phyloP scores from a whole-genome alignment of 257 asterid species.

The Fraxinus cuspidata region DNA sequence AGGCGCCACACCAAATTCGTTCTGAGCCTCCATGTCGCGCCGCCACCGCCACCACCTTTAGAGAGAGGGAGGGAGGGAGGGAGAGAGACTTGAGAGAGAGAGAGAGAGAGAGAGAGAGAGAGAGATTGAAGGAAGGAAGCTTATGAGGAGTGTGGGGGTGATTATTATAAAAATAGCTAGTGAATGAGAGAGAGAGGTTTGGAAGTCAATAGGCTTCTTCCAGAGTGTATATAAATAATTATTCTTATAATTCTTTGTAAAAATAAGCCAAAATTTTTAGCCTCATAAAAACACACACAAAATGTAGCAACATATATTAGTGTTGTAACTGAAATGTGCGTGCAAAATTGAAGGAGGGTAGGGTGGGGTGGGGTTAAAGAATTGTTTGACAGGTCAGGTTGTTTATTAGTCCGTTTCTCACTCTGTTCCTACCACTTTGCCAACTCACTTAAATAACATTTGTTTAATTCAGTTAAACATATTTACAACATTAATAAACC shows the following conservation, averaged over 20 bases:
- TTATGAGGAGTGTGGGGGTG: conserved; percentile 37
- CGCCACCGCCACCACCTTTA: conserved; percentile 16
- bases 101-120: conserved; percentile 33
- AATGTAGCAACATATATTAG: too few species aligned
- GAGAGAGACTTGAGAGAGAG: too few species aligned
- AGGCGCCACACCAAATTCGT: conserved; percentile 33
- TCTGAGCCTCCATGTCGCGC: conserved; percentile 33
- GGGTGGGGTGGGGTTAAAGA: too few species aligned
- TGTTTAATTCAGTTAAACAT: not conserved
- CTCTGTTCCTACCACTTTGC: not conserved
- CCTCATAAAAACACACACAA: not conserved
- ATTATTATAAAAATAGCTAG: conserved; percentile 27
- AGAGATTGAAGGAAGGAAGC: conserved; percentile 28
- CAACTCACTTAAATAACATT: not conserved
- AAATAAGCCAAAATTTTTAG: not conserved
- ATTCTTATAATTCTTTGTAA: not conserved
- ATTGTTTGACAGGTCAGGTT: not conserved
- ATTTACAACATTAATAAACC: not conserved
- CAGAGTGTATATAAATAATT: not conserved
- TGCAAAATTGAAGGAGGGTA: not conserved
- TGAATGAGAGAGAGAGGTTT: conserved; percentile 48
- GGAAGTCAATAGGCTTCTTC: conserved; percentile 34
- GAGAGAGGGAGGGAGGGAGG: conserved; percentile 29
- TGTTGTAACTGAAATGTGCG: too few species aligned
- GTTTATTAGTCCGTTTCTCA: not conserved